These are phyloP conservation scores for Suhomyces sp. DNA, from an alignment of 805 yeast genomes.

Conservation along the genomic window DNA sequence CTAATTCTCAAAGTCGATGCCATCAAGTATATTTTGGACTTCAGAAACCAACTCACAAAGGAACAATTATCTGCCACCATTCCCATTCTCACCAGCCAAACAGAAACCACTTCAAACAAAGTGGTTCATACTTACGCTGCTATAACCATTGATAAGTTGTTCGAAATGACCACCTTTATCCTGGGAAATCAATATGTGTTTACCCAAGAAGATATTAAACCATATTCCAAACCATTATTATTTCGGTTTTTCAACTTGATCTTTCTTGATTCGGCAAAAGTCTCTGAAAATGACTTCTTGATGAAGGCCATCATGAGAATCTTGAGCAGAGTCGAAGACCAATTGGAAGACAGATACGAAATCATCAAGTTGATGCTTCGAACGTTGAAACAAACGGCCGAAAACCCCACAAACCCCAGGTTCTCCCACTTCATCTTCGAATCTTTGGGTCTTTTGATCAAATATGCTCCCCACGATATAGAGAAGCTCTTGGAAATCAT, in stretches of 20 bases:
- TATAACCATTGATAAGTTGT: slow-evolving; percentile 83
- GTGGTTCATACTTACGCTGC: slow-evolving; percentile 94
- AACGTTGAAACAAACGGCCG: slow-evolving; percentile 67
- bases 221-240: slow-evolving; percentile 56
- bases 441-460: slow-evolving; percentile 73
- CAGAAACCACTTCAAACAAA: slow-evolving; percentile 52
- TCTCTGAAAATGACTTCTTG: slow-evolving; percentile 92
- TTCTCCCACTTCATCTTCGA: slow-evolving; percentile 91
- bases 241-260: slow-evolving; percentile 66
- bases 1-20: slow-evolving; percentile 90
- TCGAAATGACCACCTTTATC: slow-evolving; percentile 64
- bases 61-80: slow-evolving; percentile 75
- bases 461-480: slow-evolving; percentile 36
- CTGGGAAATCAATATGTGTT: slow-evolving; percentile 60
- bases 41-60: slow-evolving; percentile 90
- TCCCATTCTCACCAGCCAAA: slow-evolving; percentile 72
- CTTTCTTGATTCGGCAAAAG: slow-evolving; percentile 68
- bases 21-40: slow-evolving; percentile 81
- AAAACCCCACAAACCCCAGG: slow-evolving; percentile 93
- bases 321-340: slow-evolving; percentile 66
- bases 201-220: slow-evolving; percentile 66
- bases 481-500: slow-evolving; percentile 46
- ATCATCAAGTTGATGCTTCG: slow-evolving; percentile 62
- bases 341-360: slow-evolving; percentile 40
- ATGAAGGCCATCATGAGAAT: slow-evolving; percentile 88